phyloP scores from a whole-genome alignment of 805 yeast genomes.

The Saturnispora galanensis region DNA sequence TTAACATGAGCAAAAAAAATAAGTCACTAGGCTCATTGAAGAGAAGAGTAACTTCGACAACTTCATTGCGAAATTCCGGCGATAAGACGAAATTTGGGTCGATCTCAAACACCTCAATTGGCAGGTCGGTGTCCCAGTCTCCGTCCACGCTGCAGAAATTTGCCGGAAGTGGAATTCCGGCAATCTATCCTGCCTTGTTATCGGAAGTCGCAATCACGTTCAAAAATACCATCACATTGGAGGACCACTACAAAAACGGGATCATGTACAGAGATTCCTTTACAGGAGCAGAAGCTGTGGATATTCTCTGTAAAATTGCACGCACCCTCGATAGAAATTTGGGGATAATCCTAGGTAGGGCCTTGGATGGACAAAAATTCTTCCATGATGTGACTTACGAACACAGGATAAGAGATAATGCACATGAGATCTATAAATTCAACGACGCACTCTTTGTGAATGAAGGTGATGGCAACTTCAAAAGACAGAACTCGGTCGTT shows the following conservation, averaged over 20 bases:
- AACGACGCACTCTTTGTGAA: conserved; percentile 37
- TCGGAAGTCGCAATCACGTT: conserved; percentile 78
- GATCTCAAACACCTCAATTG: conserved; percentile 25
- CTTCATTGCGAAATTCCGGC: conserved; percentile 24
- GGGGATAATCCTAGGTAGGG: conserved; percentile 80
- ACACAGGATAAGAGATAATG: conserved; percentile 83
- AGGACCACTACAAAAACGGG: conserved; percentile 83
- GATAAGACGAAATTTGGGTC: conserved; percentile 22
- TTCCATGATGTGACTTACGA: conserved; percentile 95
- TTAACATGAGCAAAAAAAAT: conserved; percentile 28
- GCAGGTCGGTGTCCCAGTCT: conserved; percentile 36
- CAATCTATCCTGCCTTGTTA: conserved; percentile 79
- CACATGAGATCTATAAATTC: conserved; percentile 80
- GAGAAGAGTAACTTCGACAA: conserved; percentile 29
- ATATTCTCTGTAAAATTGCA: conserved; percentile 73
- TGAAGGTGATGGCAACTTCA: conserved; percentile 12
- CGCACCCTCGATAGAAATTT: conserved; percentile 85
- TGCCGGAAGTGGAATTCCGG: conserved; percentile 13
- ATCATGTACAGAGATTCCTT: conserved; percentile 87
- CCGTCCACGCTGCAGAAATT: conserved; percentile 20
- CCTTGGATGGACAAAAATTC: conserved; percentile 87
- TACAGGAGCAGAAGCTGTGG: conserved; percentile 91
- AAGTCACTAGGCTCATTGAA: conserved; percentile 37
- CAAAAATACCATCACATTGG: conserved; percentile 55
- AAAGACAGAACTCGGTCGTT: conserved; percentile 21